Evolutionary conservation across 1,139 yeast species (phyloP), one percentile per base, ranked within the genome.

Genomic region (Kurtzmaniella natalensis): DNA sequence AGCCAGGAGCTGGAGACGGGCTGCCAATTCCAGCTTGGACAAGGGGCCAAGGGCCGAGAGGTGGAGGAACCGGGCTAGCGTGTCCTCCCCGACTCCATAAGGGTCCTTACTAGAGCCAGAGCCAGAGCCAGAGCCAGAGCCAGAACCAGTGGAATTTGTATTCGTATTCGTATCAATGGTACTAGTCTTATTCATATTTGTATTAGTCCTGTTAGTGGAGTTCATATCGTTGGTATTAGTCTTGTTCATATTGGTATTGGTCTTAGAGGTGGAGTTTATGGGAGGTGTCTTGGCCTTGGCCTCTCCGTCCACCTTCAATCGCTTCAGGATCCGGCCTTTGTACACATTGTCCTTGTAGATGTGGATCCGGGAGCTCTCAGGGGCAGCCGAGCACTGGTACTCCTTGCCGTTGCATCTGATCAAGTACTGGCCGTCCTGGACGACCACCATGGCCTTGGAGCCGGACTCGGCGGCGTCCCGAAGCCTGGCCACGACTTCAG

Each of bases 41-140:
- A 55, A 51, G 7, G 74, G 74, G 7, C 73, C 74, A 31, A 68
- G 51, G 13, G 72, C 67, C 34, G 64, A 32, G 38, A 60, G 52
- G 33, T 57, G 52, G 15, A 65, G 41, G 37, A 67, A 59, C 39
- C 64, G 65, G 31, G 38, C 31, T 9, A 45, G 21, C 6, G 50
- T 35, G n/a, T 41, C 49, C 8, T 45, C 31, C 30, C 11, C 13
- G 21, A 25, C 26, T 18, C 29, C 16, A 23, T 23, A 23, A 10
- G 26, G 26, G 7, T 23, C 26, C n/a, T n/a, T n/a, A n/a, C n/a
- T 11, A 23, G 13, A 11, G 26, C 11, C 4, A 4, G 5, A 4
- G 26, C 16, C 6, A 11, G 7, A 19, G 8, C 9, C 9, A 7
- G 21, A 19, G 21, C 8, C 9, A 9, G 21, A 9, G 21, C 9